A percentile compares a stretch with the other conserved stretches of the same genome.
Evolutionary conservation across 2,329 filamentous ascomycete species (phyloP).

Genomic region (Cordyceps cicadae): DNA sequence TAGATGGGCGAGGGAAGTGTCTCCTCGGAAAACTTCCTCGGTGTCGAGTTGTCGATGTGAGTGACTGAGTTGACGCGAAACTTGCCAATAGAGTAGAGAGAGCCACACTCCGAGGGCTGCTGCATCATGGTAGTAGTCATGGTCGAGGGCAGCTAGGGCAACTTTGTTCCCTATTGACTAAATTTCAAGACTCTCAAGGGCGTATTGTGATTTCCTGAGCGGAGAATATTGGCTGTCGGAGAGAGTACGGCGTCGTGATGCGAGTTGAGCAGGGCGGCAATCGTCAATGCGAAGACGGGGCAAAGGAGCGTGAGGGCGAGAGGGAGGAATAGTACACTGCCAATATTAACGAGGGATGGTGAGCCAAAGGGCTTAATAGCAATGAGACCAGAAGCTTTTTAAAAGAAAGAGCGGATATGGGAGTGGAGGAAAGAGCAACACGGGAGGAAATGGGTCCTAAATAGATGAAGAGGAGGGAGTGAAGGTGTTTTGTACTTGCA

Average conservation of each 20-base stretch:
- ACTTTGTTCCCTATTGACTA: not conserved
- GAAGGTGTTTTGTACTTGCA: constrained; percentile 8
- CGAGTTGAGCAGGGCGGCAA: not conserved
- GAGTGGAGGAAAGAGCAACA: constrained; percentile 6
- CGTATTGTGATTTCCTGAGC: not conserved
- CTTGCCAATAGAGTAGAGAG: constrained; percentile 13
- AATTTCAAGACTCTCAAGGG: constrained; percentile 13
- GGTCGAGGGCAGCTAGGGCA: not conserved
- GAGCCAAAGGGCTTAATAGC: constrained; percentile 3
- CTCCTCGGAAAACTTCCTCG: constrained; percentile 18
- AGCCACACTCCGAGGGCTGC: constrained; percentile 13
- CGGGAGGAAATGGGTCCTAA: constrained; percentile 1
- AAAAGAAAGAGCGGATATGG: constrained; percentile 9
- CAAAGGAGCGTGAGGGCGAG: constrained; percentile 10
- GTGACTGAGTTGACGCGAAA: constrained; percentile 18
- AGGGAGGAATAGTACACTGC: constrained; percentile 6
- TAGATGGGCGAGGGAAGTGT: constrained; percentile 15
- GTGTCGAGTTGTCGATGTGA: constrained; percentile 14
- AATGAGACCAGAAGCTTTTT: not conserved
- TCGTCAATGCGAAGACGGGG: constrained; percentile 4
- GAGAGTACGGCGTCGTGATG: not conserved
- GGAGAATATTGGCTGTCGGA: constrained; percentile 3
- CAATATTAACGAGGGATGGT: constrained; percentile 11
- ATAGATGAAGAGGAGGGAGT: constrained; percentile 18
- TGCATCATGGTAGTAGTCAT: constrained; percentile 11